Conservation (phyloP, 805 yeast genomes). For the Nakazawaea holstii region DNA sequence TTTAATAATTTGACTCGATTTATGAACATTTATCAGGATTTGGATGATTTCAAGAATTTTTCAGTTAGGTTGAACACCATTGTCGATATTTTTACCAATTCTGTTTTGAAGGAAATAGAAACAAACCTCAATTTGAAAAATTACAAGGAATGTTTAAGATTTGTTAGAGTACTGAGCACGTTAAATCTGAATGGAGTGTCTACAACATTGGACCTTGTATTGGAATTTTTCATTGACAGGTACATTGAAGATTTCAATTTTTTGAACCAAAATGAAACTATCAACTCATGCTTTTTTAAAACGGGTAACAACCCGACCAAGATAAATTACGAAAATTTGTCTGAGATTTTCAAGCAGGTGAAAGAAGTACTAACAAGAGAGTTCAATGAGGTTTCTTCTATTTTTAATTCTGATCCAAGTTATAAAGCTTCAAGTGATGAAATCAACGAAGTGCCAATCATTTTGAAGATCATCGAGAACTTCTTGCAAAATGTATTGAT, state of each 20-base stretch:
- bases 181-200: slow-evolving; percentile 27
- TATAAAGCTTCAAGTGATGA: slow-evolving; percentile 3
- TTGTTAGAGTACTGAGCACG: slow-evolving; percentile 18
- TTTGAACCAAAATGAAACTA: slow-evolving; percentile 17
- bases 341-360: slow-evolving; percentile 19
- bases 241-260: slow-evolving; percentile 24
- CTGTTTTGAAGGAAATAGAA: slow-evolving; percentile 65
- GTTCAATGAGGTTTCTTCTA: slow-evolving; percentile 21
- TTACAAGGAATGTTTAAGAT: slow-evolving; percentile 27
- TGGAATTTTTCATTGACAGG: slow-evolving; percentile 27
- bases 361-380: slow-evolving; percentile 18
- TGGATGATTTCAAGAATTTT: slow-evolving; percentile 21
- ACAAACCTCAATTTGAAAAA: slow-evolving; percentile 44
- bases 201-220: slow-evolving; percentile 26
- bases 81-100: slow-evolving; percentile 65
- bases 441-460: slow-evolving; percentile 28
- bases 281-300: slow-evolving; percentile 11
- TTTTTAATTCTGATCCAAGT: slow-evolving; percentile 15
- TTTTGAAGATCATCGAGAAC: slow-evolving; percentile 27
- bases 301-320: slow-evolving; percentile 1
- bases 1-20: slow-evolving; percentile 24
- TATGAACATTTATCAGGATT: slow-evolving; percentile 15
- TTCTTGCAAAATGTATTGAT: slow-evolving; percentile 28
- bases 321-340: slow-evolving; percentile 19
- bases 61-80: slow-evolving; percentile 41